Base-by-base conservation (phyloP, 2,329 filamentous ascomycete species). In the Claviceps lovelessii region DNA sequence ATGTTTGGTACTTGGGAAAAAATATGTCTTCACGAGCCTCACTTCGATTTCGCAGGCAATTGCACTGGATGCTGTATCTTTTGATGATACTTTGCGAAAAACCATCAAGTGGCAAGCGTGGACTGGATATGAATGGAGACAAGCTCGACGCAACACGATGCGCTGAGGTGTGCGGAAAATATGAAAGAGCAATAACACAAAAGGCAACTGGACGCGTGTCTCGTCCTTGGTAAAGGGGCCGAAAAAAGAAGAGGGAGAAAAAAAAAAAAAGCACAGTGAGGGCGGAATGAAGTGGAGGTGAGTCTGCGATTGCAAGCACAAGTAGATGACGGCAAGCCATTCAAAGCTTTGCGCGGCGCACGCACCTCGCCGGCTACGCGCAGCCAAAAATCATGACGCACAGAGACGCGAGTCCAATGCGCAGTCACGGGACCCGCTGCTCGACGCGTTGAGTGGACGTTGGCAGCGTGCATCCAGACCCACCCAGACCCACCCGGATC, bases 391-490 rank as follows among this genome's bases (percentile, higher is more conserved):
- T 60, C 57, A 62, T 62, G 64, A 63, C 58, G 58, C 60, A 59
- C 23, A 35, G 55, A 56, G 58, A 70, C 69, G 67, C 69, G 68
- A 70, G 62, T 61, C 54, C 49, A 60, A 55, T 64, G 61, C 67
- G 69, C 57, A 57, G 58, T 70, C 68, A 71, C 67, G 66, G 52
- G 55, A 33, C 29, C 3, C 60, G 54, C 17, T 28, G 58, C 33
- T 28, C 17, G 41, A 45, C 51, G 53, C 55, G 55, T 54, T 49
- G 35, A 57, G 50, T 41, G 42, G 42, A 31, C 33, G 17, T 48
- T 37, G 35, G 35, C 35, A 10, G 35, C 35, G 39, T 41, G 39
- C 39, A n/a, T 5, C 5, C 39, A 17, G 15, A 41, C n/a, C 39
- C 37, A 17, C 37, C 13, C 1, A 41, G 39, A 41, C 5, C 5